Evolutionary conservation across 495 filamentous ascomycete genomes (phyloP).

Genomic region (Aspergillus affinis): DNA sequence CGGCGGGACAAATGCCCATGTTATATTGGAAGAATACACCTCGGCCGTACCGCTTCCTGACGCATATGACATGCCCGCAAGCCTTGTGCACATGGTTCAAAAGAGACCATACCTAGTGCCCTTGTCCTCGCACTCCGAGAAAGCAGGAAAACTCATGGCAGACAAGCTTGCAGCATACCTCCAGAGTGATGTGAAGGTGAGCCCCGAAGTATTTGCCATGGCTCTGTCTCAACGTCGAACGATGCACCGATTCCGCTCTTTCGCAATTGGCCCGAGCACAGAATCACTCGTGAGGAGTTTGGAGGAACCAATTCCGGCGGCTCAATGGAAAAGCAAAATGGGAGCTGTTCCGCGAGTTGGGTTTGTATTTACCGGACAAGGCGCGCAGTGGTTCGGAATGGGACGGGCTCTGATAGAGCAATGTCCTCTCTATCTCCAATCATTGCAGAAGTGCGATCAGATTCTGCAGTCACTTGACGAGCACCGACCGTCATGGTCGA

Average conservation of each 20-base stretch:
- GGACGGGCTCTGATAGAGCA: conserved; percentile 12
- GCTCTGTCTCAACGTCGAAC: not conserved
- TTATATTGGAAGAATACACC: conserved; percentile 19
- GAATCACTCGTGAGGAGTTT: not conserved
- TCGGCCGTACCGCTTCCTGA: not conserved
- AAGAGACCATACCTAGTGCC: not conserved
- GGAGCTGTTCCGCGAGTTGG: not conserved
- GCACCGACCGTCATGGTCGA: conserved; percentile 1
- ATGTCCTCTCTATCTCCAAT: not conserved
- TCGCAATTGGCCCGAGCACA: not conserved
- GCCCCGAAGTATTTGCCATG: not conserved
- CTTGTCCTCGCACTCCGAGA: not conserved
- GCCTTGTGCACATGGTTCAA: not conserved
- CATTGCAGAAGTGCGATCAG: not conserved
- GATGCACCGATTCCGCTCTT: not conserved
- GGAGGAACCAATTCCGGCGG: not conserved
- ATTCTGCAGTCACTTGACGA: not conserved
- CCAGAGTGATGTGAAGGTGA: conserved; percentile 2
- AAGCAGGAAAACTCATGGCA: not conserved
- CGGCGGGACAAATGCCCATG: conserved; percentile 25
- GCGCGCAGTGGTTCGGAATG: conserved; percentile 26
- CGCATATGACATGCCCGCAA: not conserved
- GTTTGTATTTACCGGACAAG: conserved; percentile 27
- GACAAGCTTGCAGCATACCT: conserved; percentile 13
- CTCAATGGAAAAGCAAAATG: not conserved